These are phyloP conservation scores for Aspergillus haitiensis DNA, from an alignment of 495 filamentous ascomycete species.

Conservation along the genomic window DNA sequence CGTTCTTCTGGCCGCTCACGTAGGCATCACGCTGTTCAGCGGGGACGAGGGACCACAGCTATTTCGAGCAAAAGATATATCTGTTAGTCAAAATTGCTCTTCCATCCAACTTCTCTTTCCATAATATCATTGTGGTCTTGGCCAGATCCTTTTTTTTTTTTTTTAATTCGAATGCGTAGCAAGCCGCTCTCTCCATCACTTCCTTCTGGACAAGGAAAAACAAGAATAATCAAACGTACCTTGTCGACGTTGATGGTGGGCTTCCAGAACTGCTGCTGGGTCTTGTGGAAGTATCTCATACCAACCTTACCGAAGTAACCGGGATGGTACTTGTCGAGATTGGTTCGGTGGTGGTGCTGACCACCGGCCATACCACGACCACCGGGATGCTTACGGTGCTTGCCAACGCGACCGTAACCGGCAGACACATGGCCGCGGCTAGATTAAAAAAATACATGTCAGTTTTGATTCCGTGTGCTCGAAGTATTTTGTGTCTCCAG, in stretches of 20 bases:
- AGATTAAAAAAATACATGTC: slow-evolving; percentile 30
- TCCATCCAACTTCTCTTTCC: background rate
- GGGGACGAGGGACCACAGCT: slow-evolving; percentile 84
- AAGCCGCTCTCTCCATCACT: too few relatives aligned
- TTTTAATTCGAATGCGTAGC: too few relatives aligned
- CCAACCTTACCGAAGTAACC: slow-evolving; percentile 98
- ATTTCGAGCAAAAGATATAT: slow-evolving; percentile 19
- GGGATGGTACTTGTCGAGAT: slow-evolving; percentile 92
- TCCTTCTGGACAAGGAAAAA: background rate
- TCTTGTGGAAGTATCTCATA: slow-evolving; percentile 94
- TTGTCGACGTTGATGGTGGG: slow-evolving; percentile 89
- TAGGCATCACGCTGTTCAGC: slow-evolving; percentile 82
- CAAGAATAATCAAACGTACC: slow-evolving; percentile 49
- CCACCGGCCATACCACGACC: slow-evolving; percentile 96
- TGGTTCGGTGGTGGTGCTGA: slow-evolving; percentile 90
- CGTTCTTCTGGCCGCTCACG: slow-evolving; percentile 66
- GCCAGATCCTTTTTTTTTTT: slow-evolving; percentile 7
- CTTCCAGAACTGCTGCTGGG: slow-evolving; percentile 88
- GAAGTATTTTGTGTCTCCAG: slow-evolving; percentile 14
- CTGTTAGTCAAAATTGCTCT: slow-evolving; percentile 23
- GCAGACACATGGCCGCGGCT: slow-evolving; percentile 93
- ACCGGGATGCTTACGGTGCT: slow-evolving; percentile 93
- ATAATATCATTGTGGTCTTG: background rate
- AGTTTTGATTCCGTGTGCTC: slow-evolving; percentile 17
- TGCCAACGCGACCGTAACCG: slow-evolving; percentile 89